phyloP scores from a whole-genome alignment of 2,329 filamentous ascomycete species.

The Tolypocladium ovalisporum region DNA sequence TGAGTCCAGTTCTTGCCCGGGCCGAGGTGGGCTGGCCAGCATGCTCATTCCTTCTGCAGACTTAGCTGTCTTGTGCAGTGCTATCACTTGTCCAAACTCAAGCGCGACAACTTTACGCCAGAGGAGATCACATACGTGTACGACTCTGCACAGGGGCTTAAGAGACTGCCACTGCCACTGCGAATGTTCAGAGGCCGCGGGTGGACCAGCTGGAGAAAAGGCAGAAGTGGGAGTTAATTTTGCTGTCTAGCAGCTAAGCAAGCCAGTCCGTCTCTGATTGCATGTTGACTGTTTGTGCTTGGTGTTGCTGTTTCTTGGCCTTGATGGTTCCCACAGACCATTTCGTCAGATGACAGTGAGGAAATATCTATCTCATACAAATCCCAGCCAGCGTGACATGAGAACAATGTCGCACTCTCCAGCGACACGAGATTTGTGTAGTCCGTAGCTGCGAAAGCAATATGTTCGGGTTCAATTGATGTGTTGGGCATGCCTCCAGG shows the following conservation, averaged over 20 bases:
- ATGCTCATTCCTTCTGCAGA: neutral
- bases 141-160: neutral
- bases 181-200: neutral
- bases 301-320: neutral
- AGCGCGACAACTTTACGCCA: neutral
- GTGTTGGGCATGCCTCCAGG: neutral
- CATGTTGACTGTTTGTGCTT: neutral
- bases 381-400: neutral
- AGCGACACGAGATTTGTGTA: neutral
- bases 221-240: neutral
- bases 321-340: no score
- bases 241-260: neutral
- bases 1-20: neutral
- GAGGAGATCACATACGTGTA: neutral
- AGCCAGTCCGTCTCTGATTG: no score
- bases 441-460: no score
- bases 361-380: neutral
- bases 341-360: no score
- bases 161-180: neutral
- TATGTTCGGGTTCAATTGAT: no score
- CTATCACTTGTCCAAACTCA: neutral
- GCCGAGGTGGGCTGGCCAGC: neutral
- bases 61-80: neutral
- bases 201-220: neutral
- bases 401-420: neutral